These are phyloP conservation scores for Geranium incanum DNA, from an alignment of 441 rosid species.

Conservation along the genomic window DNA sequence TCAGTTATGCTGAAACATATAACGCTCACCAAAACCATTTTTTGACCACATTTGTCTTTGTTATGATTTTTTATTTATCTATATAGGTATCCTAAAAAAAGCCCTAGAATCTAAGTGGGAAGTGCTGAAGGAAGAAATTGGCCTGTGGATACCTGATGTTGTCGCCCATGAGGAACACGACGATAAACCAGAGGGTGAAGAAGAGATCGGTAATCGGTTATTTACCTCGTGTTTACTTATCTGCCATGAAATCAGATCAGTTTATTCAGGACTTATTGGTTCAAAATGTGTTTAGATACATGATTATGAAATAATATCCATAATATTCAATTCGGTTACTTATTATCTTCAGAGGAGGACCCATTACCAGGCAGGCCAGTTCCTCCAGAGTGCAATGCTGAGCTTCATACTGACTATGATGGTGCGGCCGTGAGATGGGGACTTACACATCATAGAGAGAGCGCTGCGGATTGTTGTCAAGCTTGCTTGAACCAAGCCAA, in stretches of 20 bases:
- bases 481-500: conserved; percentile 90
- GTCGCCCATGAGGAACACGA: conserved; percentile 57
- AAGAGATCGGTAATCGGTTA: conserved; percentile 50
- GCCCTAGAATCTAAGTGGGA: conserved; percentile 79
- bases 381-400: conserved; percentile 65
- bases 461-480: conserved; percentile 97
- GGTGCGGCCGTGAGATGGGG: conserved; percentile 98
- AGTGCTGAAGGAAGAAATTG: conserved; percentile 67
- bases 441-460: conserved; percentile 81
- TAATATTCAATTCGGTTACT: conserved; percentile 16
- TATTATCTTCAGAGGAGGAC: conserved; percentile 50
- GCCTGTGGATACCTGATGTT: conserved; percentile 80
- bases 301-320: too few relatives aligned
- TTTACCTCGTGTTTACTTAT: conserved; percentile 10
- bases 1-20: neutral
- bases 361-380: conserved; percentile 76
- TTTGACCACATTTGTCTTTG: conserved; percentile 7
- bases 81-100: conserved; percentile 54
- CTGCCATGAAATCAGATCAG: neutral
- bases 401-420: conserved; percentile 84
- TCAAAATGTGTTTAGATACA: neutral
- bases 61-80: neutral
- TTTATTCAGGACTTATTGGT: neutral
- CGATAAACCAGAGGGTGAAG: conserved; percentile 80
- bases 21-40: conserved; percentile 2